Evolutionary conservation across 2,329 filamentous ascomycete genomes (phyloP).

Genomic region (Drechslera avenae): DNA sequence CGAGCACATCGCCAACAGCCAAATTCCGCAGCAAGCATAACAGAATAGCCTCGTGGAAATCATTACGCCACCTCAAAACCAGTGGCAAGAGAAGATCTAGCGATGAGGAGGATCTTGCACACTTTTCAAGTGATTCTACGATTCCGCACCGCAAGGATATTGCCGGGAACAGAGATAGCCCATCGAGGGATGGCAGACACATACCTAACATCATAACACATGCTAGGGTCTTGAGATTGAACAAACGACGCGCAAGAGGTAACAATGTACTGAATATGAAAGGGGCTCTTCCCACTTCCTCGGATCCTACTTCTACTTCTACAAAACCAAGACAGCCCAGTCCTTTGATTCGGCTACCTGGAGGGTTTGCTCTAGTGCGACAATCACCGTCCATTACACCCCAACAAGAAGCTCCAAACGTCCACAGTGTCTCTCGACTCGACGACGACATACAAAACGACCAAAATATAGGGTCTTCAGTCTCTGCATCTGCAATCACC

Average conservation of each 20-base stretch:
- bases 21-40: conserved; percentile 11
- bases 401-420: conserved; percentile 2
- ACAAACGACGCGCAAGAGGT: neutral
- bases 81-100: neutral
- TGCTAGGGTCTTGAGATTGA: neutral
- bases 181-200: too few relatives aligned
- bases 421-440: conserved; percentile 4
- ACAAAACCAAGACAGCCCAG: conserved; percentile 7
- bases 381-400: conserved; percentile 18
- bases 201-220: neutral
- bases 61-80: conserved; percentile 17
- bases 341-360: conserved; percentile 30
- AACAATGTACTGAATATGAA: neutral
- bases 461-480: neutral
- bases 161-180: neutral
- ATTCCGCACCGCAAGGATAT: neutral
- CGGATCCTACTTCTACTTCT: neutral
- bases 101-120: neutral
- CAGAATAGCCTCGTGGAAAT: conserved; percentile 23
- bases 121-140: neutral
- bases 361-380: conserved; percentile 30
- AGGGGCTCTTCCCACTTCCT: neutral
- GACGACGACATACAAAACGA: neutral
- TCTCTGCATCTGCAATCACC: conserved; percentile 2
- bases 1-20: neutral